These are phyloP conservation scores for Alternaria burnsii DNA, from an alignment of 2,329 filamentous ascomycete species.

Conservation along the genomic window DNA sequence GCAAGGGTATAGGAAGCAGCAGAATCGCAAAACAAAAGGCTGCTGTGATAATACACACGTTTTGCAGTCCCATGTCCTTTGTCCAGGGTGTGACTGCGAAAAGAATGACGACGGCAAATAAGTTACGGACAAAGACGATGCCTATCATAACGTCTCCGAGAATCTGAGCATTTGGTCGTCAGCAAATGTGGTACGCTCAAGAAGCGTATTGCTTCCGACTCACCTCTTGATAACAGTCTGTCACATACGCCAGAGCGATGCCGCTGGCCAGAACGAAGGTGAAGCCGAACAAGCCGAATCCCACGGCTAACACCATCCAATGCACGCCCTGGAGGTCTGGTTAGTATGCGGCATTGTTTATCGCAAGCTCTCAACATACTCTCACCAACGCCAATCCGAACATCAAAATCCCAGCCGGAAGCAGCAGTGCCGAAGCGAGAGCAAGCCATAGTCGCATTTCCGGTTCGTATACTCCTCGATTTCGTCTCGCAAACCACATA, in stretches of 20 bases:
- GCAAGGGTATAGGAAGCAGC: conserved; percentile 21
- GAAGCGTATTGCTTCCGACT: background rate
- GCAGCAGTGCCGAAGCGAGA: conserved; percentile 42
- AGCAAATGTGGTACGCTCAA: background rate
- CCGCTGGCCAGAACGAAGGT: conserved; percentile 45
- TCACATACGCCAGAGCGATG: conserved; percentile 53
- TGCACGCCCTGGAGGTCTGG: conserved; percentile 25
- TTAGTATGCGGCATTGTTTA: background rate
- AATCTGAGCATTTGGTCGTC: conserved; percentile 35
- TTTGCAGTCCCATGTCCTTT: conserved; percentile 48
- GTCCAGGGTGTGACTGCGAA: conserved; percentile 58
- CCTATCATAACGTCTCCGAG: conserved; percentile 58
- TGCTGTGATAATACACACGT: conserved; percentile 54
- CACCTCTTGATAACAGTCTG: conserved; percentile 41
- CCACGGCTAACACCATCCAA: conserved; percentile 47
- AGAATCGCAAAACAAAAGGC: conserved; percentile 47
- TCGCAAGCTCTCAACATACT: conserved; percentile 16
- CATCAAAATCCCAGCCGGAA: conserved; percentile 50
- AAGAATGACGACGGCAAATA: conserved; percentile 56
- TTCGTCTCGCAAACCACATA: conserved; percentile 47
- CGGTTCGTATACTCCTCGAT: conserved; percentile 55
- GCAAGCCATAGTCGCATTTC: conserved; percentile 56
- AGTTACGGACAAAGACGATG: conserved; percentile 57
- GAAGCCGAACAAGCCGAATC: conserved; percentile 51
- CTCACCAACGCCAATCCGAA: conserved; percentile 48